Evolutionary conservation across 177 flowering plant genomes (phyloP), one percentile per base, ranked within the genome.

Genomic region (Tripterygium wilfordii): DNA sequence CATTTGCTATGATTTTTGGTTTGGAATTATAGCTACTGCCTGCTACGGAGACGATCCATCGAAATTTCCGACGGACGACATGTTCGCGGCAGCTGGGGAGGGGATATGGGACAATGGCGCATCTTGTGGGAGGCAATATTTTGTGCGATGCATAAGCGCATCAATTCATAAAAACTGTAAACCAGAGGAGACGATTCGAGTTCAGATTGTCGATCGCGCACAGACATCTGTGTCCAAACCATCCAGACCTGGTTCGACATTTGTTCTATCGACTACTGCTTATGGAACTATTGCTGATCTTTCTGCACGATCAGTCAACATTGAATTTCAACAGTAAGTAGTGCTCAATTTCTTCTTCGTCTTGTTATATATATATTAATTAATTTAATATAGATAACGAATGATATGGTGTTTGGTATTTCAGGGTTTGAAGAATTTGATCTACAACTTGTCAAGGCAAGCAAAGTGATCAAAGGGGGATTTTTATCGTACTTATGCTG

Each of bases 81-180:
- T 71, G 32, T 87, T 84, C 29, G 96, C 72, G 15, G 58, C 88
- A 10, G 88, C 88, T 2, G 74, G 85, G 1, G 83, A 80, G 5
- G 83, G 82, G 35, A 62, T 75, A 36, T 87, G 96, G 96, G 85
- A 84, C 62, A 82, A 84, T 22, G 92, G 89, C 0, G 92, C 92
- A 0, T 63, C 87, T 1, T 87, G 96, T 42, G 96, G 92, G 40
- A 68, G 83, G 53, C 69, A 66, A 15, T 84, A 80, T 24, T 4
- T 49, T 50, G 82, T 87, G 23, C 54, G 70, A 44, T 83, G 90
- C 64, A 62, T 86, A 4, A 80, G 85, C 29, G 75, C 80, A 1
- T 21, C 42, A 4, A 27, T 1, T 4, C 66, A 52, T 0, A 30
- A 56, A 10, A 49, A 68, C 4, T 87, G 96, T 51, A 25, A 53